A percentile compares a stretch with the other conserved stretches of the same genome.
phyloP scores from a whole-genome alignment of 1,284 basidiomycete species.

The Cutaneotrichosporon mucoides region DNA sequence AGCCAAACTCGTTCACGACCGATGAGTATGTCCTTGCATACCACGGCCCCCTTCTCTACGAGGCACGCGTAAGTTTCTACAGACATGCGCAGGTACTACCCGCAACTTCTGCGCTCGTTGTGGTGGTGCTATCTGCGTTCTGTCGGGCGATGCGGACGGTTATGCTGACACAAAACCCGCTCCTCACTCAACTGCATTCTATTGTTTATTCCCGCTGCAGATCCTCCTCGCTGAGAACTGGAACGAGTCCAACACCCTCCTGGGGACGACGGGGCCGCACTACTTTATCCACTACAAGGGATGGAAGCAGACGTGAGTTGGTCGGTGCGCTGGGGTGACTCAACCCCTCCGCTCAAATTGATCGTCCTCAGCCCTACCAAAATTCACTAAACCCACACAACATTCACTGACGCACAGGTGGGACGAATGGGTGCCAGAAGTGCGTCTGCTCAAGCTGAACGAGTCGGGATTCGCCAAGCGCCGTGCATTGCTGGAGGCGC shows the following conservation, averaged over 20 bases:
- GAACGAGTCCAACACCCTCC: constrained; percentile 64
- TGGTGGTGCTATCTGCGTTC: constrained; percentile 1
- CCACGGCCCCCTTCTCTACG: constrained; percentile 90
- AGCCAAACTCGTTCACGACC: constrained; percentile 40
- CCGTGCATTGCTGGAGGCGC: constrained; percentile 50
- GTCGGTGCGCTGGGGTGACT: background rate
- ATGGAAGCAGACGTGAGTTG: constrained; percentile 91
- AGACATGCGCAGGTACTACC: constrained; percentile 5
- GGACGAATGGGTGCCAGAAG: constrained; percentile 95
- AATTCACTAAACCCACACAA: background rate
- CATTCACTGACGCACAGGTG: constrained; percentile 57
- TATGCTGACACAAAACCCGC: constrained; percentile 2
- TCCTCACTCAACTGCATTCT: background rate
- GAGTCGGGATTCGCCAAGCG: constrained; percentile 80
- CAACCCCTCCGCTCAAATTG: too few relatives aligned
- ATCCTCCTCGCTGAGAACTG: constrained; percentile 76
- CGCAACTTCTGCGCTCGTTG: constrained; percentile 19
- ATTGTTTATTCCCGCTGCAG: constrained; percentile 31
- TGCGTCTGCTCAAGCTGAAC: constrained; percentile 78
- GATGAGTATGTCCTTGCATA: constrained; percentile 87
- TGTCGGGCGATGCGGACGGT: constrained; percentile 20
- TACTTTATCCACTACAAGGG: constrained; percentile 99
- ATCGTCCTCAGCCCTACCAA: too few relatives aligned
- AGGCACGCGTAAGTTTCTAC: constrained; percentile 65
- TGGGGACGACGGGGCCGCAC: constrained; percentile 68